phyloP scores from a whole-genome alignment of 441 rosid species.

The Aleurites moluccanus region DNA sequence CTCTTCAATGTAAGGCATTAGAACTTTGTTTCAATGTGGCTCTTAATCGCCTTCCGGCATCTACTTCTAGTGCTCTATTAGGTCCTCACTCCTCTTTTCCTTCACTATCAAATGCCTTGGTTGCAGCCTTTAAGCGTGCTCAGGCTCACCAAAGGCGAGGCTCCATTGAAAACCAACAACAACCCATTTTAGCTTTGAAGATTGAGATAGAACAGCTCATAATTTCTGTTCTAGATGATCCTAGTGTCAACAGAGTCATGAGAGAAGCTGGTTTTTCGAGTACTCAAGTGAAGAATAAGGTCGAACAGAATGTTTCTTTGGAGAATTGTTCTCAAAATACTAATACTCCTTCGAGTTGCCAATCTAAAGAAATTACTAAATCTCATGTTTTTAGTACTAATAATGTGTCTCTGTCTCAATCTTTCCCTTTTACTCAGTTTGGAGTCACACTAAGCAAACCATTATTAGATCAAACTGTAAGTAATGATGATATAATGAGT shows the following conservation, averaged over 20 bases:
- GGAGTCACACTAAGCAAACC: constrained; percentile 31
- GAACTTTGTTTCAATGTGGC: constrained; percentile 81
- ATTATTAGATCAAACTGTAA: constrained; percentile 24
- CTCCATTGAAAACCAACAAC: constrained; percentile 72
- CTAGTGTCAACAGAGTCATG: constrained; percentile 80
- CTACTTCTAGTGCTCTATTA: constrained; percentile 48
- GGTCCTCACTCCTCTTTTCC: constrained; percentile 46
- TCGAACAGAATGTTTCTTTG: constrained; percentile 55
- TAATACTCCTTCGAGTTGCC: constrained; percentile 14
- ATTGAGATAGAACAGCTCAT: constrained; percentile 66
- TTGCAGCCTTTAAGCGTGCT: constrained; percentile 76
- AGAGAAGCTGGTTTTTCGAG: constrained; percentile 82
- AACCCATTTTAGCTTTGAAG: constrained; percentile 66
- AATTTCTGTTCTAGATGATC: constrained; percentile 66
- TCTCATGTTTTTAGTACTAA: constrained; percentile 27
- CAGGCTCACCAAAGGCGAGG: constrained; percentile 83
- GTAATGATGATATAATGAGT: constrained; percentile 41
- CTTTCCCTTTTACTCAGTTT: constrained; percentile 29
- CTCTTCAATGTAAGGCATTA: constrained; percentile 69
- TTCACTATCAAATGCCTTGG: constrained; percentile 67
- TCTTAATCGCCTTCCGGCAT: constrained; percentile 67
- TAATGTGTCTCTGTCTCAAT: constrained; percentile 21
- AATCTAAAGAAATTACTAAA: constrained; percentile 35
- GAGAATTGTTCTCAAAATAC: constrained; percentile 40
- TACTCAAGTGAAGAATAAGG: constrained; percentile 53